Evolutionary conservation across 78 protist species (phyloP), one percentile per base, ranked within the genome.

Genomic region (Ministeria vibrans): DNA sequence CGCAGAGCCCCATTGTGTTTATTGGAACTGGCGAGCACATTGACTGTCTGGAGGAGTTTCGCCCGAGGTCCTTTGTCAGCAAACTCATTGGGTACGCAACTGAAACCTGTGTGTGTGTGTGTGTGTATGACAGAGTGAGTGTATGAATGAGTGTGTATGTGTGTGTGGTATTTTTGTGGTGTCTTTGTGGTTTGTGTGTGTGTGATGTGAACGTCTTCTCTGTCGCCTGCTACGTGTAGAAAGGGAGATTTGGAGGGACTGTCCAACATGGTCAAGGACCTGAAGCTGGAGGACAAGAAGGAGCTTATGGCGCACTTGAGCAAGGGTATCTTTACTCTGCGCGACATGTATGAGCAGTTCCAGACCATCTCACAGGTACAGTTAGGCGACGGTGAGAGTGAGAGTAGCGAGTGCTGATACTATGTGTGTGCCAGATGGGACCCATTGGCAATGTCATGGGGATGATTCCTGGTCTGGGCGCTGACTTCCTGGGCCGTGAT

Each of bases 271-370:
- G 78, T 92, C 51, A 46, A 90, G 83, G 94, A 90, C 38, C 90
- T 92, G 11, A 75, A 46, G 25, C 45, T 90, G 27, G 94, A 91
- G 73, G 49, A 73, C 38, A n/a, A 86, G 46, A 71, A 79, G 30
- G 93, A 88, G 66, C 42, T 75, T 27, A 32, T 32, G 62, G 28
- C 0, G 77, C 76, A 66, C 77, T 72, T 38, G 73, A 82, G 23
- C 4, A 13, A 27, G 84, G 99, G 95, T 20, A 76, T 86, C 43
- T 95, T 94, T 70, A 86, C 98, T 3, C 78, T 96, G 30, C 87
- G 98, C 62, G 98, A 95, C 90, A 84, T 98, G 97, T 82, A 88
- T 81, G 96, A 91, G 80, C 98, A 96, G 83, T 84, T 95, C 77
- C 92, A 88, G 81, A 91, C 83, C 53, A 74, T 95, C 59, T 44